These are phyloP conservation scores for Sanghuangporus weigelae DNA, from an alignment of 1,284 basidiomycete species.

Conservation along the genomic window DNA sequence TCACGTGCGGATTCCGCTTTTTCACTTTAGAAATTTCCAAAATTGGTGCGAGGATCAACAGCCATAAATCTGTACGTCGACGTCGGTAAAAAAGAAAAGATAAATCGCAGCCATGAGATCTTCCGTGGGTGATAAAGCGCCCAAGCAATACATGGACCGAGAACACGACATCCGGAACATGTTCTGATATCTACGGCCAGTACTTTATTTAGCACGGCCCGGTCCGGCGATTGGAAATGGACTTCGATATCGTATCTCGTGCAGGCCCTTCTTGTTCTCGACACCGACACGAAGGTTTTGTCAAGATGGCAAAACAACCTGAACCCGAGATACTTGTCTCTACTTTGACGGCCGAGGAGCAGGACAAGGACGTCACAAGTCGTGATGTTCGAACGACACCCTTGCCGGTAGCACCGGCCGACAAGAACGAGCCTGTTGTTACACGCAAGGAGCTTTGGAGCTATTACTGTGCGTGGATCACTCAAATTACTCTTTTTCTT, in stretches of 20 bases:
- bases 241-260: not conserved
- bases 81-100: not conserved
- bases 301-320: constrained; percentile 9
- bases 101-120: not conserved
- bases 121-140: not conserved
- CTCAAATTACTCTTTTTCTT: constrained; percentile 22
- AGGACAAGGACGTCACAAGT: not conserved
- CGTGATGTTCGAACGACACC: not conserved
- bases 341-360: not conserved
- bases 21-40: not conserved
- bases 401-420: constrained; percentile 19
- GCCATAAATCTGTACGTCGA: not conserved
- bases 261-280: not conserved
- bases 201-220: not conserved
- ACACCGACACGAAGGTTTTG: not conserved
- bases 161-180: not conserved
- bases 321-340: not conserved
- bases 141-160: not conserved
- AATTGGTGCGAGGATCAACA: not conserved
- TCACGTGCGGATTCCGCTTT: not conserved
- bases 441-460: constrained; percentile 64
- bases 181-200: not conserved
- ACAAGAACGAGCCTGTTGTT: constrained; percentile 49
- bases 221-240: not conserved
- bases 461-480: constrained; percentile 51